Percentiles rank a stretch among this genome's conserved stretches.
Conservation (phyloP, 768 basidiomycete species). For the Megacollybia marginata region DNA sequence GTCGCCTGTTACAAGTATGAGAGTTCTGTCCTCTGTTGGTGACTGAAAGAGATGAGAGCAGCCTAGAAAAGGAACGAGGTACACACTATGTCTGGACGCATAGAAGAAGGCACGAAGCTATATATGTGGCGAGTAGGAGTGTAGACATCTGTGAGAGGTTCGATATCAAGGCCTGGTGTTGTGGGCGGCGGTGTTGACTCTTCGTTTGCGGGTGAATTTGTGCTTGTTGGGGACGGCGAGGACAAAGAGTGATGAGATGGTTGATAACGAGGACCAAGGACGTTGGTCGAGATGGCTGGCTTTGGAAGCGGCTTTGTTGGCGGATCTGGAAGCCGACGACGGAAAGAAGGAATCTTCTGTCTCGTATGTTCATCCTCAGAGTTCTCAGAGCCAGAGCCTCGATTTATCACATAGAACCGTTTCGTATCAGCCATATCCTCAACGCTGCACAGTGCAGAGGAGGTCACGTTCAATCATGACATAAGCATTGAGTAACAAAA, state of each 20-base stretch:
- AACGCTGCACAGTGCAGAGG: no score
- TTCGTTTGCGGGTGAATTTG: conserved; percentile 52
- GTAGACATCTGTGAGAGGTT: conserved; percentile 17
- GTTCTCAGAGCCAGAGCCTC: conserved; percentile 22
- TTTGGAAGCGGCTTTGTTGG: conserved; percentile 24
- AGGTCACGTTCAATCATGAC: no score
- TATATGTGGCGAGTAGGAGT: conserved; percentile 15
- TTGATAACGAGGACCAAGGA: conserved; percentile 27
- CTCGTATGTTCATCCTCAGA: conserved; percentile 26
- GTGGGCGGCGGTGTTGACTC: conserved; percentile 69
- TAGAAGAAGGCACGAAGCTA: conserved; percentile 1
- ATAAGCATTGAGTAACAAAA: no score
- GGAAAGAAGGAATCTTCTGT: conserved; percentile 15
- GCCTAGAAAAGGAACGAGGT: conserved; percentile 11
- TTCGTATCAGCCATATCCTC: background rate
- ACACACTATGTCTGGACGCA: conserved; percentile 28
- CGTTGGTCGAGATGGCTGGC: conserved; percentile 29
- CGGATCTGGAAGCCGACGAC: conserved; percentile 16
- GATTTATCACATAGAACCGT: conserved; percentile 8
- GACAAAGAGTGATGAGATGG: conserved; percentile 51
- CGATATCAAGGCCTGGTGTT: conserved; percentile 42
- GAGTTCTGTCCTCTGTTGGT: conserved; percentile 25
- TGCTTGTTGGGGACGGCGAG: conserved; percentile 67
- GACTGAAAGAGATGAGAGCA: conserved; percentile 19
- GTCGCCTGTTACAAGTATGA: conserved; percentile 69